Conservation (phyloP, 257 asterid species). For the Lycium ferocissimum region DNA sequence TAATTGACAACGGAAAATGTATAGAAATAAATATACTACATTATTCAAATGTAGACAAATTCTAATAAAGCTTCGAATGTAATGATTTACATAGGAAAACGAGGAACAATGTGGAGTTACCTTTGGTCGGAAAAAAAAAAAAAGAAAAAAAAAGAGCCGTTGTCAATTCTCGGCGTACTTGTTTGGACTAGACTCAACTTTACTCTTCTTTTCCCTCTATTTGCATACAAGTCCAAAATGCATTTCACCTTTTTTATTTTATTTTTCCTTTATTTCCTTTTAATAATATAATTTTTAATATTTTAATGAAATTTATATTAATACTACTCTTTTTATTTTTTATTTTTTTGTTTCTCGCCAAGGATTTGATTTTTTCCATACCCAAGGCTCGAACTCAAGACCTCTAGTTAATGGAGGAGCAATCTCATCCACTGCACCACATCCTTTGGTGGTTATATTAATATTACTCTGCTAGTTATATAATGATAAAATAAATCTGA, state of each 20-base stretch:
- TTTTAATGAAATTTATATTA: background rate
- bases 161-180: constrained; percentile 23
- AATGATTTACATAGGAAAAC: constrained; percentile 1
- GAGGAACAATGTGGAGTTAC: constrained; percentile 17
- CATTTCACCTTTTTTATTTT: background rate
- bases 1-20: background rate
- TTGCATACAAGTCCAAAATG: background rate
- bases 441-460: too few relatives aligned
- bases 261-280: background rate
- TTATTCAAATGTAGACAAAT: background rate
- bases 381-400: too few relatives aligned
- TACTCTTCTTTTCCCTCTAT: constrained; percentile 15
- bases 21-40: background rate
- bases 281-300: background rate
- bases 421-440: too few relatives aligned
- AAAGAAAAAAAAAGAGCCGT: constrained; percentile 6
- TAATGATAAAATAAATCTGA: too few relatives aligned
- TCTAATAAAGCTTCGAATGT: background rate
- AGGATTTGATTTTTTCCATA: too few relatives aligned
- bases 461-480: too few relatives aligned
- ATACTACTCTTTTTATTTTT: too few relatives aligned
- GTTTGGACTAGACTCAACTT: constrained; percentile 24
- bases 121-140: background rate
- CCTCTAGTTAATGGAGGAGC: too few relatives aligned
- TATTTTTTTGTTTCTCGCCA: too few relatives aligned